phyloP scores from a whole-genome alignment of 257 asterid genomes.

The Jaltomata sinuosa region DNA sequence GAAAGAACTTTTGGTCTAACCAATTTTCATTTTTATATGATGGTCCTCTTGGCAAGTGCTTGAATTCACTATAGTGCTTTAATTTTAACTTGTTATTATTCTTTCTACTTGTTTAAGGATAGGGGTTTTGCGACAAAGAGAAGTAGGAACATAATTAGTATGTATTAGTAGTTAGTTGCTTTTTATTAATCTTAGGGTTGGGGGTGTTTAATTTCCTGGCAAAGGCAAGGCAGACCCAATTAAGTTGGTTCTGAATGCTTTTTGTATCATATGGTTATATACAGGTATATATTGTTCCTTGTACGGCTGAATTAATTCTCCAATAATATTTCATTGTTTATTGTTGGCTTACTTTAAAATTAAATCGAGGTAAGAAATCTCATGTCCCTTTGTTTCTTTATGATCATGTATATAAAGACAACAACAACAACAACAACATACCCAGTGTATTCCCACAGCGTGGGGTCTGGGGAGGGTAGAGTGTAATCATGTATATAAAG shows the following conservation, averaged over 20 bases:
- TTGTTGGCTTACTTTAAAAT: too few relatives aligned
- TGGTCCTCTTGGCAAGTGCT: neutral
- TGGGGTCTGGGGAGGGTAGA: too few relatives aligned
- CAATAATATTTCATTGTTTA: too few relatives aligned
- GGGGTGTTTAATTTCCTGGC: neutral
- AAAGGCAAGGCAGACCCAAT: neutral
- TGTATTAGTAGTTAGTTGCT: neutral
- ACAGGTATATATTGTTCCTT: neutral
- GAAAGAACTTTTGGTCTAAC: conserved; percentile 33
- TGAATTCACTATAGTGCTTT: neutral
- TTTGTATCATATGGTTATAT: neutral
- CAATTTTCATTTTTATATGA: neutral
- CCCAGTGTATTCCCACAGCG: too few relatives aligned
- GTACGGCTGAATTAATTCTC: neutral
- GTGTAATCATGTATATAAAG: too few relatives aligned
- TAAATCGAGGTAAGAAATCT: too few relatives aligned
- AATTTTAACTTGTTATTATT: neutral
- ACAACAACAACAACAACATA: too few relatives aligned
- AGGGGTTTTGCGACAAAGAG: neutral
- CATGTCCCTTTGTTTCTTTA: too few relatives aligned
- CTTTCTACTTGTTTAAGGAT: neutral
- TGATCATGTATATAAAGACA: too few relatives aligned
- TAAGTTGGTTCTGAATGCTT: neutral
- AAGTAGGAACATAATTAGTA: neutral
- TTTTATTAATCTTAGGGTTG: neutral